A percentile compares a stretch with the other conserved stretches of the same genome.
Conservation (phyloP, 73 alveolate species). For the Symbiodinium pilosum region DNA sequence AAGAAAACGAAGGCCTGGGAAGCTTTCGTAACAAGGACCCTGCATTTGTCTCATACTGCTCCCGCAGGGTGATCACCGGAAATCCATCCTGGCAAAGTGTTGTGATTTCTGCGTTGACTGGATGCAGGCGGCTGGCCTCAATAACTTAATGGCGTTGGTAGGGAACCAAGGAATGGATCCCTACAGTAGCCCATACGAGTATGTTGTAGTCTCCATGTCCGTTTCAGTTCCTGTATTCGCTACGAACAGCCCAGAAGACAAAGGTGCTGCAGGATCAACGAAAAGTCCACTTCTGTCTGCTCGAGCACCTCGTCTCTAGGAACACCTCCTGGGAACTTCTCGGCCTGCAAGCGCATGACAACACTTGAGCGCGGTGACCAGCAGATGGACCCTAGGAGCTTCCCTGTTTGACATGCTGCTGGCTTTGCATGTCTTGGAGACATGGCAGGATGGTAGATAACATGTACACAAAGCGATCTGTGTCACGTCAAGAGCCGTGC, state of each 20-base stretch:
- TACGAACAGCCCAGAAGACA: not conserved
- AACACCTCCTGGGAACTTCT: constrained; percentile 92
- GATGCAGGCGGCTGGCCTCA: not conserved
- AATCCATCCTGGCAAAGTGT: constrained; percentile 42
- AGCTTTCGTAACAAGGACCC: not conserved
- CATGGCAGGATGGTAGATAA: not conserved
- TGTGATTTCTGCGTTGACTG: not conserved
- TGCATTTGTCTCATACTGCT: constrained; percentile 90
- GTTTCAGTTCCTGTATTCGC: too few relatives aligned
- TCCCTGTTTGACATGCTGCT: not conserved
- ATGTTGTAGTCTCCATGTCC: too few relatives aligned
- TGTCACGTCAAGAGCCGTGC: too few relatives aligned
- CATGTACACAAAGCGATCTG: not conserved
- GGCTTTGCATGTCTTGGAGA: too few relatives aligned
- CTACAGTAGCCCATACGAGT: not conserved
- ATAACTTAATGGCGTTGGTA: not conserved
- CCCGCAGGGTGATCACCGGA: constrained; percentile 92
- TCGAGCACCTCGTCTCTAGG: constrained; percentile 90
- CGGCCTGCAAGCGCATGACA: constrained; percentile 18
- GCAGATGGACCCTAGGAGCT: too few relatives aligned
- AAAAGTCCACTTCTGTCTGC: not conserved
- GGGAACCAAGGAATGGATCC: not conserved
- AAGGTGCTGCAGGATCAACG: not conserved
- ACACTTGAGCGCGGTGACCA: not conserved
- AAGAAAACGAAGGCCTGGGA: not conserved